A percentile compares a stretch with the other conserved stretches of the same genome.
Evolutionary conservation across 2,329 filamentous ascomycete genomes (phyloP).

Genomic region (Beauveria brongniartii): DNA sequence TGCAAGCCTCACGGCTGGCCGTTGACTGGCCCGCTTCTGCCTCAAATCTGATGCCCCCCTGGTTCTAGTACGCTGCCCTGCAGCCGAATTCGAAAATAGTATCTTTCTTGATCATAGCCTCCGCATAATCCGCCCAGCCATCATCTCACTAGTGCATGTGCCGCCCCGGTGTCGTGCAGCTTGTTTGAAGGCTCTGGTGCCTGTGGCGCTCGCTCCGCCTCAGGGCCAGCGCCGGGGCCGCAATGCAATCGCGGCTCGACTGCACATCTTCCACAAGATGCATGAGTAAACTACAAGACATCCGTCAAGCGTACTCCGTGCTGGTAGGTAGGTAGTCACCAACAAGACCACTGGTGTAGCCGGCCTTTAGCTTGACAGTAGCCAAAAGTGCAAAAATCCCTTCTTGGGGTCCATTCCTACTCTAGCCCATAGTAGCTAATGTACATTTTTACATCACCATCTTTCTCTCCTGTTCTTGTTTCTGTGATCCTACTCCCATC

Average conservation of each 20-base stretch:
- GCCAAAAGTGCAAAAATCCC: background rate
- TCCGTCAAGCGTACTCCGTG: background rate
- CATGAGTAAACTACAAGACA: background rate
- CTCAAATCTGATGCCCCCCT: background rate
- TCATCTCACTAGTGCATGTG: too few relatives aligned
- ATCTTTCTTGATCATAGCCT: background rate
- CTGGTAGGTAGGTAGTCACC: background rate
- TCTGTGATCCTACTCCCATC: background rate
- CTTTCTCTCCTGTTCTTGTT: background rate
- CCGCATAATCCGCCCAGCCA: background rate
- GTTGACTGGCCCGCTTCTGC: background rate
- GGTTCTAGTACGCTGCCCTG: background rate
- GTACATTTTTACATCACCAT: constrained; percentile 2
- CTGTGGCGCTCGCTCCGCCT: constrained; percentile 1
- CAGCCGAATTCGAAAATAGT: background rate
- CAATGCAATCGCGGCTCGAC: background rate
- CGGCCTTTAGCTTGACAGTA: background rate
- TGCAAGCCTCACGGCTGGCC: background rate
- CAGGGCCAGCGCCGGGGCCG: background rate
- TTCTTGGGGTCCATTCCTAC: background rate
- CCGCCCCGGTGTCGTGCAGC: background rate
- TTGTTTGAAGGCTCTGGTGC: background rate
- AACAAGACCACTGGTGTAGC: background rate
- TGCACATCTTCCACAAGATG: background rate
- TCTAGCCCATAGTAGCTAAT: constrained; percentile 6